Percentiles rank a stretch among this genome's conserved stretches.
These are phyloP conservation scores for Cercospora zeina DNA, from an alignment of 2,329 filamentous ascomycete species.

Conservation along the genomic window DNA sequence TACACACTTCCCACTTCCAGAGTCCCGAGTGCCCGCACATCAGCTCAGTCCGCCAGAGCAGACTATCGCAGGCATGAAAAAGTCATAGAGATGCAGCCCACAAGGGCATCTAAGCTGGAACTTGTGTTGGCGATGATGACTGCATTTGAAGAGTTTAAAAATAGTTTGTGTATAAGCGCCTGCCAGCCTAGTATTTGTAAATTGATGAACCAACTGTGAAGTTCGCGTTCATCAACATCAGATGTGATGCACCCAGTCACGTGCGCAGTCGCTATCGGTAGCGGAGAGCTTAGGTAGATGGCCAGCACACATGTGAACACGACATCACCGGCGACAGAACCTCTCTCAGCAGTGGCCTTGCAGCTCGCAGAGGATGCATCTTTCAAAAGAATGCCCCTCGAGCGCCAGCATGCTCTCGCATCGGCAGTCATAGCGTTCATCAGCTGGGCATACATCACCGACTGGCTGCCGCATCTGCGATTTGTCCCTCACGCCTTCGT, in stretches of 20 bases:
- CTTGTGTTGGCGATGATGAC: too few relatives aligned
- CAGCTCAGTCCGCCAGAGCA: not conserved
- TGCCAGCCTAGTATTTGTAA: not conserved
- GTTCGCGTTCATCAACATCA: not conserved
- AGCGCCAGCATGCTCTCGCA: constrained; percentile 69
- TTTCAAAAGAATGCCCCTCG: constrained; percentile 60
- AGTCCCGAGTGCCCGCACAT: not conserved
- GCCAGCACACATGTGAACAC: not conserved
- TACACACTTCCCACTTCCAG: not conserved
- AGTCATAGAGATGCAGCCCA: too few relatives aligned
- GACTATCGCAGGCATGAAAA: not conserved
- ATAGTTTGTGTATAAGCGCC: too few relatives aligned
- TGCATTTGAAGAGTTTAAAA: too few relatives aligned
- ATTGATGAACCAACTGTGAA: not conserved
- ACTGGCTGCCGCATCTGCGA: constrained; percentile 79
- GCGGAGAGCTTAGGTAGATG: constrained; percentile 1
- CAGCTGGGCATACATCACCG: constrained; percentile 82
- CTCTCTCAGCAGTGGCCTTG: not conserved
- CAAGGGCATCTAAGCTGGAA: too few relatives aligned
- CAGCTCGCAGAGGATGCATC: constrained; percentile 23
- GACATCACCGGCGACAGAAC: not conserved
- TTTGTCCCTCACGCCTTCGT: constrained; percentile 84
- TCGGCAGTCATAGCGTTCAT: constrained; percentile 71
- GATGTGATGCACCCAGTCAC: not conserved
- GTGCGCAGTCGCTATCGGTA: not conserved